Evolutionary conservation across 2,329 filamentous ascomycete genomes (phyloP).

Genomic region (Arthrobotrys entomopaga): DNA sequence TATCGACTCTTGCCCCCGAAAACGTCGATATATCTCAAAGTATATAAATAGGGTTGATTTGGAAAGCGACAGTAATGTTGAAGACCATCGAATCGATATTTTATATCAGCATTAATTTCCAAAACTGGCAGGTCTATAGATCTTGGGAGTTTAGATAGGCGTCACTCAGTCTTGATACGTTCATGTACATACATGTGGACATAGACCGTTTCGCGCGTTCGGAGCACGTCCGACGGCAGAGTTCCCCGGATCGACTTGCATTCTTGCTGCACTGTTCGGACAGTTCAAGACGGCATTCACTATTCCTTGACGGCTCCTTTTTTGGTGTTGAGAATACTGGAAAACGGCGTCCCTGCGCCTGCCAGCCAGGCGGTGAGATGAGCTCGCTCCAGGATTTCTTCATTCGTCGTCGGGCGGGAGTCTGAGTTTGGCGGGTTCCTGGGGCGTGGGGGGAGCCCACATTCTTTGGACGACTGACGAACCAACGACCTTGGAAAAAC

Average conservation of each 20-base stretch:
- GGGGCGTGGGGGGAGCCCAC: conserved; percentile 23
- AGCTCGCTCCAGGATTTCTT: conserved; percentile 31
- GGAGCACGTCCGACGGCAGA: conserved; percentile 44
- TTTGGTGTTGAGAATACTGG: conserved; percentile 11
- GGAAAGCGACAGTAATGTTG: neutral
- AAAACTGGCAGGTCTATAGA: neutral
- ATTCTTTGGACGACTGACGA: neutral
- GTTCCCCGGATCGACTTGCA: conserved; percentile 41
- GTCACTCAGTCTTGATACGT: neutral
- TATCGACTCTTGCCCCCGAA: neutral
- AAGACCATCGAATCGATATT: conserved; percentile 1
- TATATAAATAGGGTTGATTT: neutral
- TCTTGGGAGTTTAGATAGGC: neutral
- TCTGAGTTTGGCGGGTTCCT: neutral
- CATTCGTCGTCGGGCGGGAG: neutral
- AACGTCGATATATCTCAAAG: neutral
- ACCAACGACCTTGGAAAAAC: neutral
- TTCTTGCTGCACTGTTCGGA: conserved; percentile 10
- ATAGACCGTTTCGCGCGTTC: conserved; percentile 44
- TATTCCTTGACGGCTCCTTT: neutral
- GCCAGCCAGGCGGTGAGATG: conserved; percentile 27
- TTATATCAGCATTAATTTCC: neutral
- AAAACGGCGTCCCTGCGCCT: conserved; percentile 2
- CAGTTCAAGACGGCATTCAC: neutral
- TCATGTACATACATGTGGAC: neutral